These are phyloP conservation scores for Plasmodium ovale DNA, from an alignment of 169 alveolate species.

Conservation along the genomic window DNA sequence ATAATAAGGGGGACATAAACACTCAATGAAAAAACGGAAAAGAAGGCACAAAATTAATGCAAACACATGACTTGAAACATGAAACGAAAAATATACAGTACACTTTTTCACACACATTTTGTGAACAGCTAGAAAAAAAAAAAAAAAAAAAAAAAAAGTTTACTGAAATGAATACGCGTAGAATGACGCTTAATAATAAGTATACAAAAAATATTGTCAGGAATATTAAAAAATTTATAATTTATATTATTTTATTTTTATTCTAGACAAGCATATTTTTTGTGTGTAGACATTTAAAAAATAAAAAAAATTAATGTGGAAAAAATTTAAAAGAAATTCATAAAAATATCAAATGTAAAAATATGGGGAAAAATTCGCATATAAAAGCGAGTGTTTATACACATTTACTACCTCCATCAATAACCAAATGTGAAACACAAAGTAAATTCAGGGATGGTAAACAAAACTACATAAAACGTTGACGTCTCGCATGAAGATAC, in stretches of 20 bases:
- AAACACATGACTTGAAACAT: too few species aligned
- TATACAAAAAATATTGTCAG: background rate
- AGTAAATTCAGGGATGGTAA: too few species aligned
- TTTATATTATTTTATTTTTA: too few species aligned
- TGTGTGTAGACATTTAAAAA: constrained; percentile 11
- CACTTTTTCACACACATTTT: too few species aligned
- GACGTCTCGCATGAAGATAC: background rate
- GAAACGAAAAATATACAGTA: too few species aligned
- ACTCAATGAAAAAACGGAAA: too few species aligned
- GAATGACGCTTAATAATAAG: constrained; percentile 20
- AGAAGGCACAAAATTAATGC: too few species aligned
- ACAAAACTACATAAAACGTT: background rate
- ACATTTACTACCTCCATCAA: background rate
- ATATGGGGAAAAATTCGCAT: too few species aligned
- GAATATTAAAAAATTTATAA: too few species aligned
- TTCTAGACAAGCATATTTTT: background rate
- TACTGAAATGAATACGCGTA: background rate
- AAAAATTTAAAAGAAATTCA: constrained; percentile 31
- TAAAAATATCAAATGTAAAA: constrained; percentile 30
- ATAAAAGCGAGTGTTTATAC: background rate
- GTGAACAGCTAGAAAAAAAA: too few species aligned
- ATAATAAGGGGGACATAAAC: too few species aligned
- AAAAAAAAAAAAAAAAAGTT: too few species aligned
- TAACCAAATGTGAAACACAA: background rate
- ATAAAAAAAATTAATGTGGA: constrained; percentile 7